Conservation (phyloP, 2,329 filamentous ascomycete species). For the Samsoniella hepiali region DNA sequence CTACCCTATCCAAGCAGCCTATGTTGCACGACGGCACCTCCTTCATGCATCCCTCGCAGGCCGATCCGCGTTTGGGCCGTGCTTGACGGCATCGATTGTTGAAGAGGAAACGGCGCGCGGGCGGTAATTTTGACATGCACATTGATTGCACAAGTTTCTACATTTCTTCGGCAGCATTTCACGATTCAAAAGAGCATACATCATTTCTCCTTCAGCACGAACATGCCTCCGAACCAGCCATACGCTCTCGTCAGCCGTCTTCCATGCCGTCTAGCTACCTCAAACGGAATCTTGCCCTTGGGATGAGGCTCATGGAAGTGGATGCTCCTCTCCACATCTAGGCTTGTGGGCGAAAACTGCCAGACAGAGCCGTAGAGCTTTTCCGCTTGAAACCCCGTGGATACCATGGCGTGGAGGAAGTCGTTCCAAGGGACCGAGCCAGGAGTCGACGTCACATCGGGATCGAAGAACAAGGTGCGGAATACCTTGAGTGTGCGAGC, state of each 20-base stretch:
- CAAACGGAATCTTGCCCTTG: conserved; percentile 47
- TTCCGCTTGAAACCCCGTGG: conserved; percentile 47
- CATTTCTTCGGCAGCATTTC: too few relatives aligned
- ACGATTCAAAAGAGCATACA: neutral
- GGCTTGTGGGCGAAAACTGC: conserved; percentile 49
- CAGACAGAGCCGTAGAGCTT: conserved; percentile 61
- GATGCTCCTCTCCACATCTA: conserved; percentile 47
- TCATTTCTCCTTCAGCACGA: conserved; percentile 28
- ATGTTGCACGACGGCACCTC: neutral
- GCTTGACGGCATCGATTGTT: too few relatives aligned
- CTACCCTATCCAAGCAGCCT: neutral
- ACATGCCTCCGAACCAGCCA: conserved; percentile 48
- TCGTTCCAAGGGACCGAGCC: conserved; percentile 53
- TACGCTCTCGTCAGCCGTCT: conserved; percentile 48
- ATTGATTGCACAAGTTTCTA: too few relatives aligned
- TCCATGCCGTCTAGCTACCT: conserved; percentile 44
- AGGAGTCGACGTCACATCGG: conserved; percentile 33
- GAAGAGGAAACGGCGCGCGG: too few relatives aligned
- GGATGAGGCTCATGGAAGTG: conserved; percentile 62
- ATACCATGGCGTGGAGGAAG: conserved; percentile 50
- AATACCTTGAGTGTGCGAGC: conserved; percentile 35
- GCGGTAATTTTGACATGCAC: too few relatives aligned
- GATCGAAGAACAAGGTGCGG: conserved; percentile 41
- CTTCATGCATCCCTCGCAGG: neutral
- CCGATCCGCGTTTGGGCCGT: too few relatives aligned